Conservation (phyloP, 2,329 filamentous ascomycete genomes). For the Aspergillus piperis region DNA sequence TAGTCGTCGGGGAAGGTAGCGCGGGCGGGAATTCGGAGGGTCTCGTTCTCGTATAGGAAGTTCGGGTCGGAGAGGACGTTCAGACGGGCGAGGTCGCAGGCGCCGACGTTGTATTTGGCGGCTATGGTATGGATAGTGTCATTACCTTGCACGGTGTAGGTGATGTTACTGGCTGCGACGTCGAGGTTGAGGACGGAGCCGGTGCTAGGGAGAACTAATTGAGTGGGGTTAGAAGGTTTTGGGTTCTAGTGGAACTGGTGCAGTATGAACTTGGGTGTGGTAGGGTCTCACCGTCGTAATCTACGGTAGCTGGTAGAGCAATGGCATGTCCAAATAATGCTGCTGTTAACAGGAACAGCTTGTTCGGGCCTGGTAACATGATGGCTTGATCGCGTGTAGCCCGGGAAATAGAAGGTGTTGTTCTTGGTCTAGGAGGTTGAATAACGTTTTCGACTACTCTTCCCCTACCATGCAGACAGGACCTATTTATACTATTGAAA, state of each 20-base stretch:
- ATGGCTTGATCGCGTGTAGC: not conserved
- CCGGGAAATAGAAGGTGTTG: too few relatives aligned
- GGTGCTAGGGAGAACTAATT: not conserved
- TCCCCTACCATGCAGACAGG: too few relatives aligned
- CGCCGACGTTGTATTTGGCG: not conserved
- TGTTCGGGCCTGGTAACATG: not conserved
- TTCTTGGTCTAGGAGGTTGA: too few relatives aligned
- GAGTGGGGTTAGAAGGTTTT: not conserved
- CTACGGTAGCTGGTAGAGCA: not conserved
- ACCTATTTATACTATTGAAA: too few relatives aligned
- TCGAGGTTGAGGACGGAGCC: not conserved
- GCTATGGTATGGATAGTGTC: not conserved
- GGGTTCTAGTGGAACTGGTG: not conserved
- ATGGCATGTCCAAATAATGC: not conserved
- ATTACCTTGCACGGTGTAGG: not conserved
- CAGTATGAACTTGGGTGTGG: too few relatives aligned
- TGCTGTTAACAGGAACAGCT: not conserved
- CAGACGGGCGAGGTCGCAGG: not conserved
- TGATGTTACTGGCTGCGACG: not conserved
- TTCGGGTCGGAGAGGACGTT: not conserved
- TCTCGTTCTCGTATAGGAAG: not conserved
- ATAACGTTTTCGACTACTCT: too few relatives aligned
- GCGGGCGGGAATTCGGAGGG: not conserved
- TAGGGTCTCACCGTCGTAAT: not conserved
- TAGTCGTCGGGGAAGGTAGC: not conserved